Conservation (phyloP, 345 rosid species). For the Eutrema yunnanense region DNA sequence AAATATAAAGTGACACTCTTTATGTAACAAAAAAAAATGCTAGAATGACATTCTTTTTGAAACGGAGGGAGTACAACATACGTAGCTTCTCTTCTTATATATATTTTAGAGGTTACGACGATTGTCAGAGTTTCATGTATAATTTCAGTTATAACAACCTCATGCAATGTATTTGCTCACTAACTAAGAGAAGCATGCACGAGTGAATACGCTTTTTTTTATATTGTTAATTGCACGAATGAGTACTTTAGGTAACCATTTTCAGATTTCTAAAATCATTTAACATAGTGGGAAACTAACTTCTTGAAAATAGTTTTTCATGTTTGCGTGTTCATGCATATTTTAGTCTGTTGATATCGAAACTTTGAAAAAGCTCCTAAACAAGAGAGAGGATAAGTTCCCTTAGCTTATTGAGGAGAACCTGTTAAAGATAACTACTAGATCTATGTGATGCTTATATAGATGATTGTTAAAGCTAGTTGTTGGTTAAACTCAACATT, state of each 20-base stretch:
- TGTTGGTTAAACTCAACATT: neutral
- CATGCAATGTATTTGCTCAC: constrained; percentile 19
- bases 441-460: neutral
- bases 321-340: constrained; percentile 6
- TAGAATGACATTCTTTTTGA: too few relatives aligned
- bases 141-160: neutral
- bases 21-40: too few relatives aligned
- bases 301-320: neutral
- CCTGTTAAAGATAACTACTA: neutral
- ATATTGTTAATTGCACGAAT: constrained; percentile 10
- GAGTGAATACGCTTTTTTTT: constrained; percentile 1
- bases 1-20: too few relatives aligned
- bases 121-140: constrained; percentile 16
- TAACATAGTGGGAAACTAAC: neutral
- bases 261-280: neutral
- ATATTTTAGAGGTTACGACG: neutral
- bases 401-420: neutral
- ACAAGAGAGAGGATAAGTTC: neutral
- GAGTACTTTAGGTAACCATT: neutral
- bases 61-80: too few relatives aligned
- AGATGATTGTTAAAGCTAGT: neutral
- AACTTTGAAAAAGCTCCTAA: neutral
- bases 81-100: constrained; percentile 4
- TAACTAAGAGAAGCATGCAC: constrained; percentile 17
- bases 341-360: neutral